These are phyloP conservation scores for Porcisia deanei DNA, from an alignment of 208 protist species.

Conservation along the genomic window DNA sequence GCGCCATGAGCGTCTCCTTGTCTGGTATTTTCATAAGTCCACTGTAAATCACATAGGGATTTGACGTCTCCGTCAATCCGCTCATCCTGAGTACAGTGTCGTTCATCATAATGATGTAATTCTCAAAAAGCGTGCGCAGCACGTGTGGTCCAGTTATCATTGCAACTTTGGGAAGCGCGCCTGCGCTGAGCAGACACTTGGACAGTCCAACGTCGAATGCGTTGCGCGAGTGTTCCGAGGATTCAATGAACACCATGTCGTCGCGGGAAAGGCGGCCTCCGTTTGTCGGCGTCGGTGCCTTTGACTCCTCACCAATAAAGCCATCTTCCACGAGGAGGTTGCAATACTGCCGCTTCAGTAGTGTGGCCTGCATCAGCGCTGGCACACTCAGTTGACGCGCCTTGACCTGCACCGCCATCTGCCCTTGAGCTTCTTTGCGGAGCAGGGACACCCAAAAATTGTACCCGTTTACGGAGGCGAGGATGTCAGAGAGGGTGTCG, in stretches of 20 bases:
- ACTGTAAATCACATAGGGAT: slow-evolving; percentile 78
- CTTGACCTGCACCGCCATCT: slow-evolving; percentile 46
- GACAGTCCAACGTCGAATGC: slow-evolving; percentile 65
- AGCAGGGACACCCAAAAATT: slow-evolving; percentile 83
- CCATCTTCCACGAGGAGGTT: slow-evolving; percentile 51
- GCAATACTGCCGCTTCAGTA: slow-evolving; percentile 80
- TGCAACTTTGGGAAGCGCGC: slow-evolving; percentile 69
- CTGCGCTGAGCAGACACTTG: slow-evolving; percentile 63
- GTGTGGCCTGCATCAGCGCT: slow-evolving; percentile 53
- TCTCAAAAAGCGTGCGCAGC: slow-evolving; percentile 59
- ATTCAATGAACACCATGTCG: slow-evolving; percentile 60
- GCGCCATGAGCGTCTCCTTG: slow-evolving; percentile 31
- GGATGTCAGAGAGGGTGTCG: slow-evolving; percentile 77
- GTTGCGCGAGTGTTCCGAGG: slow-evolving; percentile 54
- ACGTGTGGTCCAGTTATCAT: slow-evolving; percentile 44
- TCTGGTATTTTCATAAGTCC: slow-evolving; percentile 45
- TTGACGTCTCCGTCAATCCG: slow-evolving; percentile 20
- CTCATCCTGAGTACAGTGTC: slow-evolving; percentile 53
- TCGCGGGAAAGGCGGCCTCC: neutral
- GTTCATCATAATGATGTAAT: slow-evolving; percentile 30
- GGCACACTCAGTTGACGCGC: slow-evolving; percentile 66
- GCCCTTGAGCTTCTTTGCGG: slow-evolving; percentile 34
- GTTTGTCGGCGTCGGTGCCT: neutral
- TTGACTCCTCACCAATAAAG: slow-evolving; percentile 38
- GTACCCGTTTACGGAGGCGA: slow-evolving; percentile 89